These are phyloP conservation scores for Suillus luteus DNA, from an alignment of 768 basidiomycete genomes.

Conservation along the genomic window DNA sequence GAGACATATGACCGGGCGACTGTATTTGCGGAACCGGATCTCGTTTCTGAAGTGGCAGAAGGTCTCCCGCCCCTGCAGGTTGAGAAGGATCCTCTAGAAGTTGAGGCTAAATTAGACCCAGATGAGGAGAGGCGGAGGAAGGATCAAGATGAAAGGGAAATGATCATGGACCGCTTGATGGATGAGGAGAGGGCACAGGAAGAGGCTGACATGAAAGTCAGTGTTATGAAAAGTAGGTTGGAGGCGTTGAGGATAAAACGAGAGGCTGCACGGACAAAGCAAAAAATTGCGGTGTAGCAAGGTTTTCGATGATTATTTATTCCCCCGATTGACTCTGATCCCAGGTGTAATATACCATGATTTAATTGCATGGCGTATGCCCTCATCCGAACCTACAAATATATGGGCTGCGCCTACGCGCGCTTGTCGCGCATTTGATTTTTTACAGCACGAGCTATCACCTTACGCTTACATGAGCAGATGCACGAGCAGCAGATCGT, in stretches of 20 bases:
- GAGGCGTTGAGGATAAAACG: slow-evolving; percentile 57
- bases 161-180: slow-evolving; percentile 83
- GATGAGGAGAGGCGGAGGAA: slow-evolving; percentile 50
- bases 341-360: slow-evolving; percentile 1
- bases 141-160: slow-evolving; percentile 73
- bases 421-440: not conserved
- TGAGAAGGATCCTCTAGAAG: not conserved
- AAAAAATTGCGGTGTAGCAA: slow-evolving; percentile 18
- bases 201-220: slow-evolving; percentile 80
- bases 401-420: not conserved
- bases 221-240: slow-evolving; percentile 61
- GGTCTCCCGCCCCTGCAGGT: slow-evolving; percentile 45
- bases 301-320: not conserved
- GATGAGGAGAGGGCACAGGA: slow-evolving; percentile 88
- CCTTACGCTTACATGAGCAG: not conserved
- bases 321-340: not conserved
- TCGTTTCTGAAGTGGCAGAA: slow-evolving; percentile 45
- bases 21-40: slow-evolving; percentile 65
- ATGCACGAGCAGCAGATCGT: not conserved
- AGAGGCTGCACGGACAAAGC: slow-evolving; percentile 33
- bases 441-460: not conserved
- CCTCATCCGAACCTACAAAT: not conserved
- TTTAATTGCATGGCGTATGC: not conserved
- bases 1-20: slow-evolving; percentile 73
- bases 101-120: slow-evolving; percentile 27